Conservation (phyloP, 495 filamentous ascomycete genomes). For the Alectoria sarmentosa region DNA sequence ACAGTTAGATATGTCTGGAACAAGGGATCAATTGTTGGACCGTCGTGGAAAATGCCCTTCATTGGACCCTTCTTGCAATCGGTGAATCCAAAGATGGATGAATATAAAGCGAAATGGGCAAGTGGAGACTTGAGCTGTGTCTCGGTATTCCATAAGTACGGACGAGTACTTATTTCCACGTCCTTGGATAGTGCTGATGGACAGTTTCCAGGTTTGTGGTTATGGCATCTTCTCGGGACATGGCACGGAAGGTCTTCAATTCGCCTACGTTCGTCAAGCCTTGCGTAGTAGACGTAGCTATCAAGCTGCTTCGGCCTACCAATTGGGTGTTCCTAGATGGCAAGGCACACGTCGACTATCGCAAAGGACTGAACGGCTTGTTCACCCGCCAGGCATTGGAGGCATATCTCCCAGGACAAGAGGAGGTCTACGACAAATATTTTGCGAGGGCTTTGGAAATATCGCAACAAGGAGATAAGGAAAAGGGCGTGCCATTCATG, state of each 20-base stretch:
- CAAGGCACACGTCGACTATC: slow-evolving; percentile 90
- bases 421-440: slow-evolving; percentile 85
- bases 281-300: slow-evolving; percentile 90
- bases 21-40: slow-evolving; percentile 81
- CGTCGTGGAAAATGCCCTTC: slow-evolving; percentile 80
- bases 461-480: slow-evolving; percentile 56
- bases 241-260: slow-evolving; percentile 97
- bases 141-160: slow-evolving; percentile 98
- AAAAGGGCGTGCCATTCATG: slow-evolving; percentile 82
- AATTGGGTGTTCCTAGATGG: slow-evolving; percentile 99
- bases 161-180: slow-evolving; percentile 4
- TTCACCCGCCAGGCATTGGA: slow-evolving; percentile 90
- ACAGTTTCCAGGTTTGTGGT: slow-evolving; percentile 72
- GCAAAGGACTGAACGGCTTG: slow-evolving; percentile 89
- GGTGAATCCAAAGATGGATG: slow-evolving; percentile 81
- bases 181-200: slow-evolving; percentile 8
- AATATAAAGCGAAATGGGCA: slow-evolving; percentile 87
- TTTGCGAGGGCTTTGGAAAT: slow-evolving; percentile 70
- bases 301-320: slow-evolving; percentile 83
- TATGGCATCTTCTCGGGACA: slow-evolving; percentile 90
- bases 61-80: slow-evolving; percentile 94
- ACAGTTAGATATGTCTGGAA: slow-evolving; percentile 77
- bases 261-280: slow-evolving; percentile 89
- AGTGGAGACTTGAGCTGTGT: slow-evolving; percentile 92
- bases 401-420: slow-evolving; percentile 83